phyloP scores from a whole-genome alignment of 768 basidiomycete species.

The Hydnum rufescens region DNA sequence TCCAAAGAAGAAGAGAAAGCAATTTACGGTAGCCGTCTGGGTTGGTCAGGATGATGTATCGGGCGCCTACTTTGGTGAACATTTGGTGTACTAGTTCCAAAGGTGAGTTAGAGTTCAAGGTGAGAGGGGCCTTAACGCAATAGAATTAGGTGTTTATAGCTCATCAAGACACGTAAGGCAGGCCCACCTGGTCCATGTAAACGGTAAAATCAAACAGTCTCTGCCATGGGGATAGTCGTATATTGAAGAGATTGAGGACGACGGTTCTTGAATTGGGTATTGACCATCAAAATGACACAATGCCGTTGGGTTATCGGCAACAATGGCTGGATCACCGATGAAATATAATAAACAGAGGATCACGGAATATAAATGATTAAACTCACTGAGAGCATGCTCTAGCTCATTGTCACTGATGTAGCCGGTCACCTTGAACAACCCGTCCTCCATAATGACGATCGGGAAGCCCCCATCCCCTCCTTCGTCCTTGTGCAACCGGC shows the following conservation, averaged over 20 bases:
- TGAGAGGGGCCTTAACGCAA: constrained; percentile 54
- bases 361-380: neutral
- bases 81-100: constrained; percentile 85
- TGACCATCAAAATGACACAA: constrained; percentile 40
- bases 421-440: constrained; percentile 52
- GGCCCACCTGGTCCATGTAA: constrained; percentile 71
- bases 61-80: constrained; percentile 83
- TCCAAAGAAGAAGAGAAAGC: neutral
- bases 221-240: no score
- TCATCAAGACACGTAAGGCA: neutral
- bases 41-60: constrained; percentile 75
- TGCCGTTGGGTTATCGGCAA: constrained; percentile 53
- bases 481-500: constrained; percentile 43
- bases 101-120: constrained; percentile 64
- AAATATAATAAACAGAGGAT: neutral
- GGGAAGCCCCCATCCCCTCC: constrained; percentile 60
- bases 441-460: constrained; percentile 35
- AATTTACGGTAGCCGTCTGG: constrained; percentile 59
- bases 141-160: neutral
- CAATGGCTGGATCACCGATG: constrained; percentile 30
- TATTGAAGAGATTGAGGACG: no score
- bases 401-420: constrained; percentile 87
- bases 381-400: constrained; percentile 74
- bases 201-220: constrained; percentile 61
- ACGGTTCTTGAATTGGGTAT: no score